Conservation (phyloP, 306 rosid genomes). For the Prunus salicina region DNA sequence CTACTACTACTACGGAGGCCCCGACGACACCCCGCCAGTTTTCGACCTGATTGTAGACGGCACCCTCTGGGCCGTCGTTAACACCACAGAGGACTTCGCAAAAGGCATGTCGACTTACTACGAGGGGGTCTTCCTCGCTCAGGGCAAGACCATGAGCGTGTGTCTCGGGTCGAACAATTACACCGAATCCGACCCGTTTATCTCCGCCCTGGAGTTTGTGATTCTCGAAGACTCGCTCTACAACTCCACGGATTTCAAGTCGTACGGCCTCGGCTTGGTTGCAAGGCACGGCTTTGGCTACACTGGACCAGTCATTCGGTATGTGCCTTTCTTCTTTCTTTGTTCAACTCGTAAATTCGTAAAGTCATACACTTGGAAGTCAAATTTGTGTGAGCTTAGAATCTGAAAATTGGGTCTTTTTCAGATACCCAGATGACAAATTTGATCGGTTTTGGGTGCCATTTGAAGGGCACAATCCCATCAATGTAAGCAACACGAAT, state of each 20-base stretch:
- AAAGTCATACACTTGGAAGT: constrained; percentile 1
- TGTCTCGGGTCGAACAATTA: constrained; percentile 69
- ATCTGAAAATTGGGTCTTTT: constrained; percentile 3
- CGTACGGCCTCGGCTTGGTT: constrained; percentile 43
- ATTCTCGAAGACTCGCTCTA: constrained; percentile 54
- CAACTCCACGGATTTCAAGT: constrained; percentile 64
- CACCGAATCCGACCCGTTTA: constrained; percentile 85
- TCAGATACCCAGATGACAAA: constrained; percentile 82
- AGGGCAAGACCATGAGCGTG: constrained; percentile 53
- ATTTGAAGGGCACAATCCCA: constrained; percentile 32
- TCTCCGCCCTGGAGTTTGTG: constrained; percentile 74
- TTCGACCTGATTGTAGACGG: constrained; percentile 92
- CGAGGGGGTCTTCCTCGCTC: constrained; percentile 73
- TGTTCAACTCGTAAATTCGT: not conserved
- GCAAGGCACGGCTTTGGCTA: constrained; percentile 65
- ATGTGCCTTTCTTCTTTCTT: constrained; percentile 6
- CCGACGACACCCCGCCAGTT: constrained; percentile 61
- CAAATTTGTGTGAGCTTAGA: not conserved
- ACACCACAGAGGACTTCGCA: constrained; percentile 62
- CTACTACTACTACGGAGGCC: constrained; percentile 70
- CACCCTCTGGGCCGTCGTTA: constrained; percentile 73
- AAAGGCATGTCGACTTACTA: constrained; percentile 37
- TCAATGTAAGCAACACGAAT: constrained; percentile 38
- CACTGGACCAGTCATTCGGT: constrained; percentile 64
- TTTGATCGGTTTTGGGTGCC: constrained; percentile 82